These are phyloP conservation scores for Candida pseudoglaebosa DNA, from an alignment of 805 yeast genomes.

Conservation along the genomic window DNA sequence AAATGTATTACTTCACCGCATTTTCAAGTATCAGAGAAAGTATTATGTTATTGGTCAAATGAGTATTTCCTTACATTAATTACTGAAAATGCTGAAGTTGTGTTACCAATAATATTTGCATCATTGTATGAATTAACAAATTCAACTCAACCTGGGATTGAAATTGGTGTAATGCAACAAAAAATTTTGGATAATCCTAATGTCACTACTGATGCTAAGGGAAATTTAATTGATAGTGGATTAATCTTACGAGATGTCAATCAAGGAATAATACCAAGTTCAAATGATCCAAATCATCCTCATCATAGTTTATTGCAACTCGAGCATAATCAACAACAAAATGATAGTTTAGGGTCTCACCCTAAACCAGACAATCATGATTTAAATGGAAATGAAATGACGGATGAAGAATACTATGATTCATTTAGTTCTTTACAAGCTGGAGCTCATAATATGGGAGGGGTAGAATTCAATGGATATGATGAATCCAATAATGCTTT, in stretches of 20 bases:
- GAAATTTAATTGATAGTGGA: constrained; percentile 37
- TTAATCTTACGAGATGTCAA: constrained; percentile 26
- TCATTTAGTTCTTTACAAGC: constrained; percentile 34
- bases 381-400: constrained; percentile 28
- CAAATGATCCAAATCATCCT: constrained; percentile 22
- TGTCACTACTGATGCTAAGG: constrained; percentile 39
- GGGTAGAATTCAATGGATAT: constrained; percentile 30
- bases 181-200: constrained; percentile 35
- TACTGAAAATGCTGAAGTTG: constrained; percentile 88
- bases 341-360: constrained; percentile 3
- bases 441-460: constrained; percentile 12
- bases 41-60: constrained; percentile 89
- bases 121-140: constrained; percentile 80
- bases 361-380: constrained; percentile 11
- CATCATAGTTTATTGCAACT: constrained; percentile 14
- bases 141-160: constrained; percentile 41
- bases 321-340: constrained; percentile 12
- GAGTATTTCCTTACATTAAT: constrained; percentile 88
- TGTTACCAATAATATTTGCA: constrained; percentile 87
- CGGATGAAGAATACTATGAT: constrained; percentile 44
- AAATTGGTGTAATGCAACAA: constrained; percentile 38
- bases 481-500: constrained; percentile 29
- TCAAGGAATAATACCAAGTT: constrained; percentile 19
- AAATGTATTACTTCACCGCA: constrained; percentile 93
- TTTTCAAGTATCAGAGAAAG: constrained; percentile 96